Evolutionary conservation across 2,329 filamentous ascomycete species (phyloP).

Genomic region (Coniella lustricola): DNA sequence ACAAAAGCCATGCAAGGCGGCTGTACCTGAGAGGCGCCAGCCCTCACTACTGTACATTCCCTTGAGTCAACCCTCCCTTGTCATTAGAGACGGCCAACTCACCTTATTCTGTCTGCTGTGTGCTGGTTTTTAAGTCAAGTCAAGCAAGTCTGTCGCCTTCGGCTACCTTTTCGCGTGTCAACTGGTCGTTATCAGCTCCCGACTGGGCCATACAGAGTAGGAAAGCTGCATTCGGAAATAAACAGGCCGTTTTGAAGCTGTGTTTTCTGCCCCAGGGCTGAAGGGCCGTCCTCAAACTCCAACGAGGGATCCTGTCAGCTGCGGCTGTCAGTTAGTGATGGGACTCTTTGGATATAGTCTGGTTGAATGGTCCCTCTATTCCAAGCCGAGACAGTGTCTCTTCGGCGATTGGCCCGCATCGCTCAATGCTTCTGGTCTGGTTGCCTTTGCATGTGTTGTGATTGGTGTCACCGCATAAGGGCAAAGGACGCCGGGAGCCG

Average conservation of each 20-base stretch:
- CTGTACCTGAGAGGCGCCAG: conserved; percentile 1
- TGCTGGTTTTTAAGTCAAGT: too few species aligned
- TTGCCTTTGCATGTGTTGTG: conserved; percentile 3
- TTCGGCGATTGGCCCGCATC: conserved; percentile 4
- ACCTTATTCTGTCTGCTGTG: not conserved
- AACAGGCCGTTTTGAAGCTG: not conserved
- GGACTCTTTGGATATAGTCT: conserved; percentile 2
- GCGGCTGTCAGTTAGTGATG: conserved; percentile 10
- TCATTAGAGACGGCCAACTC: not conserved
- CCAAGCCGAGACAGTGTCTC: conserved; percentile 13
- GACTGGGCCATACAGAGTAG: too few species aligned
- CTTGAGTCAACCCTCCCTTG: conserved; percentile 4
- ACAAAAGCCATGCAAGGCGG: conserved; percentile 7
- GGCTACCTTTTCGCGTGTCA: too few species aligned
- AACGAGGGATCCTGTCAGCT: conserved; percentile 4
- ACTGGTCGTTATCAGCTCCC: too few species aligned
- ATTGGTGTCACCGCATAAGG: conserved; percentile 11
- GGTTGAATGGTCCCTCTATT: too few species aligned
- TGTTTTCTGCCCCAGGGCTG: not conserved
- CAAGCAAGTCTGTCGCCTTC: too few species aligned
- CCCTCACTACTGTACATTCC: not conserved
- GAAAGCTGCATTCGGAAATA: too few species aligned
- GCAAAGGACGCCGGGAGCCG: conserved; percentile 11
- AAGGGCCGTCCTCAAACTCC: not conserved
- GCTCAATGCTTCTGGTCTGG: not conserved